Evolutionary conservation across 352 stramenopile genomes (phyloP).

Genomic region (Elongisporangium undulatum): DNA sequence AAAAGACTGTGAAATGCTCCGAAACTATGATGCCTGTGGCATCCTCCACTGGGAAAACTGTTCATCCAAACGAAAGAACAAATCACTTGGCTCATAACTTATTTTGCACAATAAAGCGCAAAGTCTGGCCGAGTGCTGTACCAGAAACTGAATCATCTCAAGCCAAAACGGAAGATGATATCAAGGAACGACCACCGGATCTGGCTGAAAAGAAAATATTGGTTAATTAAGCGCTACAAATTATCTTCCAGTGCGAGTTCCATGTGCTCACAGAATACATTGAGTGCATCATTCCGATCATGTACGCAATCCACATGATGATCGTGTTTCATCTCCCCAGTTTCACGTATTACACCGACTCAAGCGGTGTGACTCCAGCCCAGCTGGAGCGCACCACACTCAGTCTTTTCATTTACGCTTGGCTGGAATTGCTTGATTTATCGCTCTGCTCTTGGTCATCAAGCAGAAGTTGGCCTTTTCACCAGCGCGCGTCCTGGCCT

Average conservation of each 20-base stretch:
- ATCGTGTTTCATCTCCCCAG: background rate
- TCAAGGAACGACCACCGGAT: background rate
- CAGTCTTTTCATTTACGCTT: conserved; percentile 15
- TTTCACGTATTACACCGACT: background rate
- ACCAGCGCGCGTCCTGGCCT: conserved; percentile 19
- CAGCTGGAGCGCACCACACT: conserved; percentile 4
- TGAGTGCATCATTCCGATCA: background rate
- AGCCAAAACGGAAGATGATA: background rate
- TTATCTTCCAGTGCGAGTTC: background rate
- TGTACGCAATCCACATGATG: background rate
- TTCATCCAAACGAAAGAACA: no score
- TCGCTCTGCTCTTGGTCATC: conserved; percentile 13
- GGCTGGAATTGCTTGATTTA: conserved; percentile 18
- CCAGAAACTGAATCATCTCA: no score
- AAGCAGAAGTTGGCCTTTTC: conserved; percentile 14
- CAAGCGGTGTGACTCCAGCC: background rate
- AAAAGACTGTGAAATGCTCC: no score
- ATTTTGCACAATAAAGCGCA: no score
- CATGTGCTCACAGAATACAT: background rate
- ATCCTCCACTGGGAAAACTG: no score
- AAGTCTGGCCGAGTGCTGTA: background rate
- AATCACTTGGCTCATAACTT: no score
- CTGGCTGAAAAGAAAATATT: background rate
- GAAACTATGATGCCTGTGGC: no score
- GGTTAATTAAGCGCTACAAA: background rate